Conservation (phyloP, 306 rosid genomes). For the Quercus engelmannii region DNA sequence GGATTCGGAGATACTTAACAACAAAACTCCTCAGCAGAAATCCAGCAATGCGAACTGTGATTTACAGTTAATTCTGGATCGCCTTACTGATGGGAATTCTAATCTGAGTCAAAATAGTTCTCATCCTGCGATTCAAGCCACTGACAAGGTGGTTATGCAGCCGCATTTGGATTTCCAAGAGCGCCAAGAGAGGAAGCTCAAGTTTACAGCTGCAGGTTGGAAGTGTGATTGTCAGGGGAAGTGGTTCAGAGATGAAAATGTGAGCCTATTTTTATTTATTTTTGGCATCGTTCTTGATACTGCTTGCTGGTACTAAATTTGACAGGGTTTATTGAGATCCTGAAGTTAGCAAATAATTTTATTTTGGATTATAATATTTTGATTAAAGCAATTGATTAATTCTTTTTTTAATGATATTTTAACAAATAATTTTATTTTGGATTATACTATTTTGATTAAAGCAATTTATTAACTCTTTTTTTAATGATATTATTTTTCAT, state of each 20-base stretch:
- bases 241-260: constrained; percentile 44
- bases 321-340: background rate
- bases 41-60: constrained; percentile 9
- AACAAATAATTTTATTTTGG: too few species aligned
- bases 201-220: constrained; percentile 46
- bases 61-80: constrained; percentile 3
- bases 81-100: constrained; percentile 9
- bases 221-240: constrained; percentile 40
- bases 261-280: constrained; percentile 17
- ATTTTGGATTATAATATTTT: background rate
- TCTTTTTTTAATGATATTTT: background rate
- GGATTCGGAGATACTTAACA: constrained; percentile 10
- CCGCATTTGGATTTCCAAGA: constrained; percentile 31
- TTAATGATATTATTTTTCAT: background rate
- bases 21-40: constrained; percentile 9
- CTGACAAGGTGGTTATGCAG: constrained; percentile 3
- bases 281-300: too few species aligned
- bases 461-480: background rate
- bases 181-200: constrained; percentile 36
- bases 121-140: background rate
- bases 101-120: background rate
- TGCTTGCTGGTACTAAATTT: background rate
- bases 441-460: background rate
- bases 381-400: background rate
- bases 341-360: too few species aligned